These are phyloP conservation scores for Nannochloropsis limnetica DNA, from an alignment of 352 stramenopile genomes.

Conservation along the genomic window DNA sequence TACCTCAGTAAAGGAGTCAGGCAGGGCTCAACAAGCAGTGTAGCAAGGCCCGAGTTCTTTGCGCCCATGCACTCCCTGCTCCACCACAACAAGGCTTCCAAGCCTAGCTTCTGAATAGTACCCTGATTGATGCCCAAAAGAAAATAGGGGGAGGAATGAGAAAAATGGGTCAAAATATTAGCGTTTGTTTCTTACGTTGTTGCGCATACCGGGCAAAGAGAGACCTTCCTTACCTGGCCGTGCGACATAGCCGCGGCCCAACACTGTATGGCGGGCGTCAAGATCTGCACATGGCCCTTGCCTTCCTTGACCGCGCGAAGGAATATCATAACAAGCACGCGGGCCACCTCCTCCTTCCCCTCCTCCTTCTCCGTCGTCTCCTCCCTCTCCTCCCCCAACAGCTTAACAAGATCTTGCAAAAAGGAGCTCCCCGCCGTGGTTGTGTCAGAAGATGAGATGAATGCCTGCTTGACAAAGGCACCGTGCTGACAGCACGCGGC, in stretches of 20 bases:
- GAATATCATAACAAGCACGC: neutral
- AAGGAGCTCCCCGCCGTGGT: neutral
- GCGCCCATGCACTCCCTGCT: neutral
- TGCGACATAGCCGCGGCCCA: neutral
- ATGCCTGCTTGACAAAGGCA: neutral
- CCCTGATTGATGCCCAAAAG: neutral
- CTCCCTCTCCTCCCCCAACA: neutral
- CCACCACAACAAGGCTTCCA: neutral
- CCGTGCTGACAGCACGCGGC: neutral
- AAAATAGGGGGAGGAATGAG: neutral
- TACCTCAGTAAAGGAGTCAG: neutral
- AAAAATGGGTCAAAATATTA: too few species aligned
- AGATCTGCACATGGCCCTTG: neutral
- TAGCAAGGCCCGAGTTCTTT: neutral
- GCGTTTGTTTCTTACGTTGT: too few species aligned
- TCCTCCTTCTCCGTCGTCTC: neutral
- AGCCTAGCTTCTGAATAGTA: neutral
- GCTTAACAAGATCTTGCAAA: neutral
- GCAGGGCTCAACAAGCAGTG: neutral
- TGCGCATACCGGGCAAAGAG: too few species aligned
- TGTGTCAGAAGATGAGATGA: neutral
- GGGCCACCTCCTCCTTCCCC: neutral
- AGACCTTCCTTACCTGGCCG: neutral
- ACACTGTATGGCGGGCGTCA: conserved; percentile 2
- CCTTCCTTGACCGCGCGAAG: neutral